Conservation (phyloP, 2,329 filamentous ascomycete genomes). For the Reticulascus tulasneorum region DNA sequence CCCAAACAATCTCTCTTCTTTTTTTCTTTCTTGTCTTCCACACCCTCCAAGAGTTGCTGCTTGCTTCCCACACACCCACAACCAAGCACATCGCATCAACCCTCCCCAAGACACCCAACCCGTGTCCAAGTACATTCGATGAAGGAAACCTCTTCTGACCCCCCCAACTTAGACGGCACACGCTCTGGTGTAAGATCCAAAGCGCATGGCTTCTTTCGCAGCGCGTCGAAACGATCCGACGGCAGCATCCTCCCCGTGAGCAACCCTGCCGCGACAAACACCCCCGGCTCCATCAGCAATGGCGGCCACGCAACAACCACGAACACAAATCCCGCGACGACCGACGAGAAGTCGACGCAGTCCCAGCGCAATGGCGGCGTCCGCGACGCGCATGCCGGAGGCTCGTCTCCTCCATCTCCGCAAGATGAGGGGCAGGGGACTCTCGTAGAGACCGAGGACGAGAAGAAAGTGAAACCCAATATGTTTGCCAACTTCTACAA, state of each 20-base stretch:
- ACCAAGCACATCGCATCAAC: conserved; percentile 1
- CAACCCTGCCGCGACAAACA: conserved; percentile 21
- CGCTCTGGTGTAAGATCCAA: conserved; percentile 51
- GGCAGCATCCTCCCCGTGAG: conserved; percentile 21
- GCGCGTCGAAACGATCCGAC: conserved; percentile 32
- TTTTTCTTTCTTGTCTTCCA: conserved; percentile 7
- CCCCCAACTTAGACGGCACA: conserved; percentile 52
- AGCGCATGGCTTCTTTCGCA: conserved; percentile 48
- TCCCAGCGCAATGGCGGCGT: too few relatives aligned
- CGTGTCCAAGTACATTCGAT: conserved; percentile 46
- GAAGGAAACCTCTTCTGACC: conserved; percentile 55
- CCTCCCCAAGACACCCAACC: conserved; percentile 14
- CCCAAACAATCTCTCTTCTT: conserved; percentile 2
- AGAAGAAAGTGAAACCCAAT: conserved; percentile 1
- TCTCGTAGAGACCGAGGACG: conserved; percentile 43
- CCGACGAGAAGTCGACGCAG: too few relatives aligned
- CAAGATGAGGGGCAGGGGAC: conserved; percentile 52
- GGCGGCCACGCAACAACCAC: too few relatives aligned
- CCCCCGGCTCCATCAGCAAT: too few relatives aligned
- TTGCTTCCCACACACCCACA: neutral
- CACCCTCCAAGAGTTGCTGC: conserved; percentile 4
- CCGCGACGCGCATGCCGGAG: conserved; percentile 13
- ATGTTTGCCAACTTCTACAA: conserved; percentile 11
- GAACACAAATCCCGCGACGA: too few relatives aligned
- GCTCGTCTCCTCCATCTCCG: conserved; percentile 39